These are phyloP conservation scores for Chamaecyparis obtusa DNA, from an alignment of 75 land plant species.

Conservation along the genomic window DNA sequence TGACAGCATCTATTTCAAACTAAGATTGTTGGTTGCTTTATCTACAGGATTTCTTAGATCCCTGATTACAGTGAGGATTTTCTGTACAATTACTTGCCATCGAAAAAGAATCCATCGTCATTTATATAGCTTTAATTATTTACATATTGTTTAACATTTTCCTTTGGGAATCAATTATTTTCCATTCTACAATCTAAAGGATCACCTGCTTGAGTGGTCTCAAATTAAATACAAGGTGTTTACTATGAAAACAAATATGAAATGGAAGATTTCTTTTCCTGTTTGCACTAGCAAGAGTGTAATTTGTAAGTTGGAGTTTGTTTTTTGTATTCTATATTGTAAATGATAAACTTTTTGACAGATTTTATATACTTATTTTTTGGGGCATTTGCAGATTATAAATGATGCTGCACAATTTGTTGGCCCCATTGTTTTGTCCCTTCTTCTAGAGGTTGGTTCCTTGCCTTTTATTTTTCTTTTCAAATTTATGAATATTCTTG, in stretches of 20 bases:
- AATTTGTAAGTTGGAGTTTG: background rate
- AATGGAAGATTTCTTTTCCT: background rate
- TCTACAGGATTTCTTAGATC: no score
- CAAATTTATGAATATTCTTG: background rate
- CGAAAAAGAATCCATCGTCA: no score
- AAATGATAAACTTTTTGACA: background rate
- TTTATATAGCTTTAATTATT: no score
- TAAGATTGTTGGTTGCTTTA: no score
- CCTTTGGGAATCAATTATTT: no score
- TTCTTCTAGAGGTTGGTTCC: conserved; percentile 60
- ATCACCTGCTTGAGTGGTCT: background rate
- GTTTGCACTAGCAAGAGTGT: background rate
- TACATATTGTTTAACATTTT: no score
- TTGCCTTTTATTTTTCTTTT: background rate
- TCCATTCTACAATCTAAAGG: background rate
- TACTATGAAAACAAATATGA: background rate
- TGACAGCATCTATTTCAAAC: no score
- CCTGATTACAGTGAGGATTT: no score
- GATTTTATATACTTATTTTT: background rate
- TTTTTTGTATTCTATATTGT: background rate
- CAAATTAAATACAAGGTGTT: background rate
- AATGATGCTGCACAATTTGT: conserved; percentile 94
- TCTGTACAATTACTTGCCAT: no score
- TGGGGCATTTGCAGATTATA: conserved; percentile 57
- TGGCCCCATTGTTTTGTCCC: conserved; percentile 75